These are phyloP conservation scores for Grammothele lineata DNA, from an alignment of 768 basidiomycete genomes.

Conservation along the genomic window DNA sequence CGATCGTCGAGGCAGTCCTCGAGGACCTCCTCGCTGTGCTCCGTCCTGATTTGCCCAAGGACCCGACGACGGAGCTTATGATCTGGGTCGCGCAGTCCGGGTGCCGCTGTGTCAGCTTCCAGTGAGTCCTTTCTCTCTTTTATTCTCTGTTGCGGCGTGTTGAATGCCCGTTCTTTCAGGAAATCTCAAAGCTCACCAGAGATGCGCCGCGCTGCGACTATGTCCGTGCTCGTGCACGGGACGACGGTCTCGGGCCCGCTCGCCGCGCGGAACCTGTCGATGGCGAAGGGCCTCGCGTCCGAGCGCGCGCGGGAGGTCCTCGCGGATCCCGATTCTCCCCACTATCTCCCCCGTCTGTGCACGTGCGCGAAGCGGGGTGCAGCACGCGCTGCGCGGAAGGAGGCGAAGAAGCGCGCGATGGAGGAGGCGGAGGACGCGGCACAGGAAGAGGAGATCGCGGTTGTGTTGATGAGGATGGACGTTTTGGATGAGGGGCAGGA, in stretches of 20 bases:
- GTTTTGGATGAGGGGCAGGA: too few relatives aligned
- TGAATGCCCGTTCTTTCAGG: constrained; percentile 24
- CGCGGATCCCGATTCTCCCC: constrained; percentile 41
- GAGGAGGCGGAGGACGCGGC: constrained; percentile 9
- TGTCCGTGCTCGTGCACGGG: constrained; percentile 59
- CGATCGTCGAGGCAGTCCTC: constrained; percentile 61
- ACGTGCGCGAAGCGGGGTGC: constrained; percentile 27
- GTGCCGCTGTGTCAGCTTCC: constrained; percentile 47
- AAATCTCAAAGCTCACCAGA: constrained; percentile 42
- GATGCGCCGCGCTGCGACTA: constrained; percentile 43
- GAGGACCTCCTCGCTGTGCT: constrained; percentile 59
- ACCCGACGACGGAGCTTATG: constrained; percentile 72
- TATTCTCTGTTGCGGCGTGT: too few relatives aligned
- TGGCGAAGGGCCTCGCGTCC: constrained; percentile 68
- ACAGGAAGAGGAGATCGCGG: not conserved
- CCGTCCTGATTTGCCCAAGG: constrained; percentile 53
- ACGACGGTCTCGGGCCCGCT: constrained; percentile 55
- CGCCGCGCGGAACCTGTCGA: constrained; percentile 46
- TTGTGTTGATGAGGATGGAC: constrained; percentile 1
- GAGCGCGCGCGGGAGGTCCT: constrained; percentile 57
- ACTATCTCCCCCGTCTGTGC: constrained; percentile 41
- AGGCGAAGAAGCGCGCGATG: constrained; percentile 2
- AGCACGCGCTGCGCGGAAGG: not conserved
- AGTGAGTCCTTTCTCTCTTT: constrained; percentile 31
- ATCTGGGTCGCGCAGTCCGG: constrained; percentile 59